Conservation (phyloP, 2,329 filamentous ascomycete species). For the Claviceps cyperi region DNA sequence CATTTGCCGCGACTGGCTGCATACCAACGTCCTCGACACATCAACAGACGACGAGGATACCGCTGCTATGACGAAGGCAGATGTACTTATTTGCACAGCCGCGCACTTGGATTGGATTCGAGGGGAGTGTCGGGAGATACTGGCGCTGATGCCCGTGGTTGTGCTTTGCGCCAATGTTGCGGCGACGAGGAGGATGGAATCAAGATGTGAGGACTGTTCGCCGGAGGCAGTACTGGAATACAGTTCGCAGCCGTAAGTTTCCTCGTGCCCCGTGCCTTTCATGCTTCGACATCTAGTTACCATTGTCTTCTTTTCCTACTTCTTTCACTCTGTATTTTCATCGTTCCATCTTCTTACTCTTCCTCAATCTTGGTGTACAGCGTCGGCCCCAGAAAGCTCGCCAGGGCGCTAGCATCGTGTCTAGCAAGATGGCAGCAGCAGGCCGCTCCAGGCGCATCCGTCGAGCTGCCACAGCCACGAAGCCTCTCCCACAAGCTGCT, state of each 20-base stretch:
- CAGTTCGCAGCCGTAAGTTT: slow-evolving; percentile 23
- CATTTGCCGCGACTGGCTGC: slow-evolving; percentile 21
- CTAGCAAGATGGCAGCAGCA: not conserved
- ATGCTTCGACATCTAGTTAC: too few species aligned
- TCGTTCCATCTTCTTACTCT: not conserved
- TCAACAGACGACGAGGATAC: not conserved
- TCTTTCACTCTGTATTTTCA: not conserved
- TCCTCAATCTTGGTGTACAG: slow-evolving; percentile 7
- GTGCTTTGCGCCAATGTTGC: slow-evolving; percentile 20
- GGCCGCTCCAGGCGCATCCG: not conserved
- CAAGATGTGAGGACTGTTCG: not conserved
- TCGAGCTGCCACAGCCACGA: not conserved
- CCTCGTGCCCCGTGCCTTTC: too few species aligned
- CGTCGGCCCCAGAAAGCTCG: slow-evolving; percentile 22
- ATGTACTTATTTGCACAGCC: slow-evolving; percentile 13
- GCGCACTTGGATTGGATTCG: not conserved
- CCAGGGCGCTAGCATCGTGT: slow-evolving; percentile 1
- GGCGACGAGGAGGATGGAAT: slow-evolving; percentile 10
- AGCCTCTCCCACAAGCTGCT: not conserved
- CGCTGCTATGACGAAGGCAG: slow-evolving; percentile 8
- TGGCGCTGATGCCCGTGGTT: slow-evolving; percentile 11
- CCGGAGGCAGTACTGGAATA: slow-evolving; percentile 16
- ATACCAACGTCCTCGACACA: slow-evolving; percentile 14
- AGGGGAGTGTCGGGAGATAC: not conserved
- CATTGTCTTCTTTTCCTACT: not conserved